These are phyloP conservation scores for Mortierella sp. DNA, from an alignment of 371 early-diverging fungal genomes.

Conservation along the genomic window DNA sequence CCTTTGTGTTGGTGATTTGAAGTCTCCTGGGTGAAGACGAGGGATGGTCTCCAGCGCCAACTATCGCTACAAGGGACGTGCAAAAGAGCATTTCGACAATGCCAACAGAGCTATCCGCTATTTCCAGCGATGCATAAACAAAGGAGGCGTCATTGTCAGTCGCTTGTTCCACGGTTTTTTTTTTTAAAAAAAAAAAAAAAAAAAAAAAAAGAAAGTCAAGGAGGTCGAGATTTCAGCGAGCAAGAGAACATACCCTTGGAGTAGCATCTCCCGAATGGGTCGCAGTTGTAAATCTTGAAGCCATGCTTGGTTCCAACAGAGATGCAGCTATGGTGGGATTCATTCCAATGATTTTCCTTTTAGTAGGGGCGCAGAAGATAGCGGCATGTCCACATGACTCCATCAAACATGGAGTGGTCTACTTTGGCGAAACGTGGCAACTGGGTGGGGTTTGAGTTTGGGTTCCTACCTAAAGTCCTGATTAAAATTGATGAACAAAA, in stretches of 20 bases:
- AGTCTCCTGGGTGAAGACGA: slow-evolving; percentile 88
- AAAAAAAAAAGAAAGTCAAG: neutral
- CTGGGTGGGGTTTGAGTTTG: neutral
- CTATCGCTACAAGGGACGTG: slow-evolving; percentile 95
- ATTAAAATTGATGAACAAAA: slow-evolving; percentile 88
- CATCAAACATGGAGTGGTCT: neutral
- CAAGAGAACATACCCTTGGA: slow-evolving; percentile 65
- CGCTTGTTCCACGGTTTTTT: neutral
- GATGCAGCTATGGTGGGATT: slow-evolving; percentile 73
- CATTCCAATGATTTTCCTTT: neutral
- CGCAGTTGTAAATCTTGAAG: slow-evolving; percentile 93
- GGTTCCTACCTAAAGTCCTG: slow-evolving; percentile 86
- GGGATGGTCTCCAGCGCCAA: slow-evolving; percentile 94
- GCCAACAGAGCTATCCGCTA: slow-evolving; percentile 88
- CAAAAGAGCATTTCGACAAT: slow-evolving; percentile 97
- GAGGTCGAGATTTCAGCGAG: neutral
- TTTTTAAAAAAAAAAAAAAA: neutral
- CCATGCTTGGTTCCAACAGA: slow-evolving; percentile 90
- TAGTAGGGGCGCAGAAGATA: neutral
- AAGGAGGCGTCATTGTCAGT: neutral
- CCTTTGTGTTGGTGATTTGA: slow-evolving; percentile 96
- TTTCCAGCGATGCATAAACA: slow-evolving; percentile 1
- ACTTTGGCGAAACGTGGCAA: too few species aligned
- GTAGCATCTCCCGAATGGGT: slow-evolving; percentile 94
- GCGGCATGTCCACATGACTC: neutral